phyloP scores from a whole-genome alignment of 2,329 filamentous ascomycete genomes.

The Ophiostoma ulmi region DNA sequence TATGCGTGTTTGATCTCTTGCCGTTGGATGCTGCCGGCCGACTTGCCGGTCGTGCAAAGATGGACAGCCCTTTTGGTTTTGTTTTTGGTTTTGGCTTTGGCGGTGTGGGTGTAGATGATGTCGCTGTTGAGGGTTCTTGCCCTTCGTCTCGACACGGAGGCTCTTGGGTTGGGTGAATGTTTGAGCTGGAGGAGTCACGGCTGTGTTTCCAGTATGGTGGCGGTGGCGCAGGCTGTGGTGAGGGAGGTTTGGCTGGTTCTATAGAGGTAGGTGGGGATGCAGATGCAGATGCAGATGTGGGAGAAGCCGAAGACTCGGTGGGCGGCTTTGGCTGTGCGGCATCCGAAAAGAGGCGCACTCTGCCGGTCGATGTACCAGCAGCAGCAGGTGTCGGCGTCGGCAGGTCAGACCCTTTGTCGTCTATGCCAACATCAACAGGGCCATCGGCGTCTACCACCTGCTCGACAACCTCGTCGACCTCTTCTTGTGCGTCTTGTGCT shows the following conservation, averaged over 20 bases:
- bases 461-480: background rate
- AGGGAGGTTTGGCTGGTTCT: background rate
- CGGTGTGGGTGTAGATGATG: background rate
- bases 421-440: background rate
- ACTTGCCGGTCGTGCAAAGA: constrained; percentile 1
- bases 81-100: background rate
- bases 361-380: background rate
- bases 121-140: background rate
- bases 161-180: background rate
- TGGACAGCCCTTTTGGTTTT: background rate
- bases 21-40: background rate
- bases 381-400: background rate
- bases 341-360: constrained; percentile 14
- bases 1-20: background rate
- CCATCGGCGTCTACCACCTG: background rate
- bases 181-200: constrained; percentile 6
- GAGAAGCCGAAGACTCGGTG: background rate
- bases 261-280: background rate
- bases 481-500: background rate
- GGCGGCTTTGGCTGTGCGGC: background rate
- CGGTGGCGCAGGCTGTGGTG: constrained; percentile 19
- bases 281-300: background rate
- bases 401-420: background rate
- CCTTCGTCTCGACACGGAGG: background rate
- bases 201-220: constrained; percentile 28